These are phyloP conservation scores for Diplotaxis tenuifolia DNA, from an alignment of 345 rosid genomes.

Conservation along the genomic window DNA sequence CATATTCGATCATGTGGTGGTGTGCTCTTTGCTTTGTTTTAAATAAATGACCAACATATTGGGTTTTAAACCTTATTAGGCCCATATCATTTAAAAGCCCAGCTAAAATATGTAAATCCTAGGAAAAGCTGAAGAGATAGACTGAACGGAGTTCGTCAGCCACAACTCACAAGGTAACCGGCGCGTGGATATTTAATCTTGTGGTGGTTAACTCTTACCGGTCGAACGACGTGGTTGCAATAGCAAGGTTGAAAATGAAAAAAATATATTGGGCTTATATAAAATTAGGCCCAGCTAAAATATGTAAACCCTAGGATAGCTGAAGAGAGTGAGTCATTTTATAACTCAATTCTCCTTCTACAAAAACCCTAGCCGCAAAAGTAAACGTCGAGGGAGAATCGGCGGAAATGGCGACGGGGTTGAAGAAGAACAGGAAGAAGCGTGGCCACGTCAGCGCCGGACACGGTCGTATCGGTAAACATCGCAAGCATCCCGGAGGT, in stretches of 20 bases:
- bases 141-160: too few relatives aligned
- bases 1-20: conserved; percentile 2
- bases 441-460: neutral
- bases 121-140: too few relatives aligned
- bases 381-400: neutral
- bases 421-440: neutral
- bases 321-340: conserved; percentile 2
- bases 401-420: neutral
- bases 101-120: too few relatives aligned
- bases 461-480: neutral
- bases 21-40: too few relatives aligned
- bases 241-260: too few relatives aligned
- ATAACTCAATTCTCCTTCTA: neutral
- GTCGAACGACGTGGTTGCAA: too few relatives aligned
- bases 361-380: conserved; percentile 19
- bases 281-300: neutral
- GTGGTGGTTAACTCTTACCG: too few relatives aligned
- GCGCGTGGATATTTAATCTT: conserved; percentile 9
- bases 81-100: too few relatives aligned
- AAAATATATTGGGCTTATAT: neutral
- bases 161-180: too few relatives aligned
- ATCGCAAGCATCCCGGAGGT: neutral
- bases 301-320: conserved; percentile 24
- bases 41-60: too few relatives aligned
- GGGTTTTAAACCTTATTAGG: too few relatives aligned